phyloP scores from a whole-genome alignment of 2,329 filamentous ascomycete species.

The Neofusicoccum sp. region DNA sequence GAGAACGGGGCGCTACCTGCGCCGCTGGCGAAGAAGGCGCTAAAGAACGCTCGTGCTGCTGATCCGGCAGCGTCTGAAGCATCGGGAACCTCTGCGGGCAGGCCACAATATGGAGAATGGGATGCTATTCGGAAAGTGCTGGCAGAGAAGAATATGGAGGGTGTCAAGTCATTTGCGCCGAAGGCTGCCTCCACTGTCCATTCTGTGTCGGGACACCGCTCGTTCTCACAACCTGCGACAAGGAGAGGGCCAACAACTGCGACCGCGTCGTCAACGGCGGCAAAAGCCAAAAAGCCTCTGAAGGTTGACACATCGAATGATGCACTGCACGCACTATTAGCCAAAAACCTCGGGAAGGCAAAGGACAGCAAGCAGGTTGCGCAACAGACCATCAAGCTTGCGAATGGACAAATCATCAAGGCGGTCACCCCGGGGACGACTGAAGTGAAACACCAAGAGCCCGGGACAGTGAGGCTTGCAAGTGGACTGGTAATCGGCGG shows the following conservation, averaged over 20 bases:
- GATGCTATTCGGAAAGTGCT: conserved; percentile 14
- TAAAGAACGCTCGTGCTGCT: conserved; percentile 17
- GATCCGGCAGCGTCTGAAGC: background rate
- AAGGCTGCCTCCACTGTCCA: conserved; percentile 11
- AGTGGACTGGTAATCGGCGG: background rate
- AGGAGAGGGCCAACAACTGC: background rate
- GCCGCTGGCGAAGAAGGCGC: conserved; percentile 15
- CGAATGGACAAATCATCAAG: conserved; percentile 13
- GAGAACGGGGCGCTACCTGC: conserved; percentile 2
- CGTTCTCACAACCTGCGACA: conserved; percentile 13
- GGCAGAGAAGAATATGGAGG: conserved; percentile 6
- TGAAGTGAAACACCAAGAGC: background rate
- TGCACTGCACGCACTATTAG: conserved; percentile 5
- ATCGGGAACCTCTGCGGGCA: background rate
- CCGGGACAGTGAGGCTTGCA: background rate
- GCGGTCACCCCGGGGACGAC: background rate
- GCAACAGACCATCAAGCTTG: conserved; percentile 13
- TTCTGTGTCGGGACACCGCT: conserved; percentile 10
- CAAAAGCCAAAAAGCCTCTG: background rate
- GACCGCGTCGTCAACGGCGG: background rate
- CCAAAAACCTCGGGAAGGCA: conserved; percentile 9
- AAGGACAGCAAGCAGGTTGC: conserved; percentile 12
- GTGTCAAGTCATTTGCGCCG: conserved; percentile 15
- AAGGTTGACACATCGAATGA: conserved; percentile 12
- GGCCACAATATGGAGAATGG: conserved; percentile 18